These are phyloP conservation scores for Pleurotus tuber-regium DNA, from an alignment of 768 basidiomycete genomes.

Conservation along the genomic window DNA sequence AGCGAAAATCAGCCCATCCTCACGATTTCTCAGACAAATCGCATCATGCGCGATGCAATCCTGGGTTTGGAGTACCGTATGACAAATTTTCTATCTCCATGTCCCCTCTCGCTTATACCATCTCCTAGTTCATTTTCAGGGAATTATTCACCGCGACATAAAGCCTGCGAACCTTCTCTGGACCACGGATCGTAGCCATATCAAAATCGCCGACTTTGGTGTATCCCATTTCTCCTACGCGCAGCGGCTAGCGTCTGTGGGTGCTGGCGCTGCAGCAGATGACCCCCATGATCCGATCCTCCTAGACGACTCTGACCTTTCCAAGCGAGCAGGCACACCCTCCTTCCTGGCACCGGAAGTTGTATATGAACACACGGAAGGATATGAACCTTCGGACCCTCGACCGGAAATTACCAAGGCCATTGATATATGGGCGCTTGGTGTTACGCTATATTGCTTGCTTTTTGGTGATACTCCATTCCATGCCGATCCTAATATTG, in stretches of 20 bases:
- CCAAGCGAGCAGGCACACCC: slow-evolving; percentile 92
- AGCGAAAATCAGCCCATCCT: slow-evolving; percentile 67
- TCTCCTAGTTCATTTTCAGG: slow-evolving; percentile 87
- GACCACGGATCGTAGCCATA: slow-evolving; percentile 79
- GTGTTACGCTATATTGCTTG: slow-evolving; percentile 92
- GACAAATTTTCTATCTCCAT: slow-evolving; percentile 36
- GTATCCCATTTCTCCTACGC: slow-evolving; percentile 96
- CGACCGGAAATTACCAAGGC: slow-evolving; percentile 78
- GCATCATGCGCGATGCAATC: slow-evolving; percentile 90
- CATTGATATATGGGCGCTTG: slow-evolving; percentile 98
- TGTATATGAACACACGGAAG: slow-evolving; percentile 60
- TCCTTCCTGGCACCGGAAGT: slow-evolving; percentile 97
- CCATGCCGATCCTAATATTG: slow-evolving; percentile 31
- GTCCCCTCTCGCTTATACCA: slow-evolving; percentile 11
- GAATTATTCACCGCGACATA: slow-evolving; percentile 99
- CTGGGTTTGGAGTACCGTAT: slow-evolving; percentile 92
- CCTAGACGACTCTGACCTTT: slow-evolving; percentile 82
- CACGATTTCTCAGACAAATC: slow-evolving; percentile 76
- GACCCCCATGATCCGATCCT: slow-evolving; percentile 59
- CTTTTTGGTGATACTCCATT: slow-evolving; percentile 89
- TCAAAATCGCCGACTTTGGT: slow-evolving; percentile 98
- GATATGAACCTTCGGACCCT: slow-evolving; percentile 26
- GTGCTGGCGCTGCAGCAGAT: slow-evolving; percentile 29
- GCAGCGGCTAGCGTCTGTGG: slow-evolving; percentile 70
- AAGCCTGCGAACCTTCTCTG: slow-evolving; percentile 97